Base-by-base conservation (phyloP, 495 filamentous ascomycete species). In the Aspergillus sclerotioniger region DNA sequence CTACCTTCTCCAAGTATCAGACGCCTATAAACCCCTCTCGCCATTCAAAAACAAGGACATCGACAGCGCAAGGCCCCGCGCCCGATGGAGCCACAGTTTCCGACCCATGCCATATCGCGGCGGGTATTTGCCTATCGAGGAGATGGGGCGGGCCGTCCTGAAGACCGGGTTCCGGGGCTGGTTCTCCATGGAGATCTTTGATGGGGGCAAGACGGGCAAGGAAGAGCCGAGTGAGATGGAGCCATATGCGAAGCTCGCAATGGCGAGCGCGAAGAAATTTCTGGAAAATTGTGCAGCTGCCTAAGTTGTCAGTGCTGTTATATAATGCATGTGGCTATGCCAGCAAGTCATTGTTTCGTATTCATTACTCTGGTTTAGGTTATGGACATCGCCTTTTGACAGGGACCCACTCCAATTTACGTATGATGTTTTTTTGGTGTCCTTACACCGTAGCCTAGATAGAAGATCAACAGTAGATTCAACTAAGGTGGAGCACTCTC, bases 111-210 rank as follows among this genome's bases (percentile, higher is more conserved):
- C 89, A 4, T 90, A 82, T 64, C 80, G 84, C 53, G 86, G 87
- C 0, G 88, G 89, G 0, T 92, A 90, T 70, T 69, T 93, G 43
- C 90, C 88, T 2, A 81, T 91, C 48, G 70, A 84, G 53, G 78
- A 83, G 39, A 82, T 92, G 43, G 72, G 84, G 0, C 76, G 75
- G 54, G 89, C 87, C 9, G 88, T 93, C 15, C 65, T 91, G 37
- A 71, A 64, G 53, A 92, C 89, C 2, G 89, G 90, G 4, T 91
- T 88, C 51, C 71, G 81, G 51, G 86, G 85, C 0, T 91, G 85
- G 83, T 85, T 91, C 45, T 87, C 84, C 2, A 82, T 89, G 57
- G 89, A 93, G 73, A 82, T 90, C 8, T 92, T 92, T 74, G 87
- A 93, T 75, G 75, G 80, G 17, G 84, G 83, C 71, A 76, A 12